phyloP scores from a whole-genome alignment of 2,329 filamentous ascomycete genomes.

The Rachicladosporium sp. region DNA sequence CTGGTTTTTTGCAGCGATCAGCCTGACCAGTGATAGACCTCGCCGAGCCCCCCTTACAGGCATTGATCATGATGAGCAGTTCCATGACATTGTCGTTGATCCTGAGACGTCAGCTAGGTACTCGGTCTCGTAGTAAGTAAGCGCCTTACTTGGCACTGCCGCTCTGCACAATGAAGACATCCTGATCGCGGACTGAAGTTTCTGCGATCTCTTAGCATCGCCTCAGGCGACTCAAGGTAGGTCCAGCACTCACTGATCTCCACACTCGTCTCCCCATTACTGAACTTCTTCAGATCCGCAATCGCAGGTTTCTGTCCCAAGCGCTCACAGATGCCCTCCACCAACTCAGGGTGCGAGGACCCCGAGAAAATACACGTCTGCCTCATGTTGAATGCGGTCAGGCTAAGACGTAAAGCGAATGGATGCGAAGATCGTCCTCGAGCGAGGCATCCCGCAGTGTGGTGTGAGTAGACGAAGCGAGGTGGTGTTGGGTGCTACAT shows the following conservation, averaged over 20 bases:
- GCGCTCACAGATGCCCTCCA: constrained; percentile 54
- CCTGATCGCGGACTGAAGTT: constrained; percentile 78
- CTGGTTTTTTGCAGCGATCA: constrained; percentile 5
- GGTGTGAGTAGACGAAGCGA: too few species aligned
- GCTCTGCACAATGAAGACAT: constrained; percentile 97
- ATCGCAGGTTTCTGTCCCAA: constrained; percentile 48
- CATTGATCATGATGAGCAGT: constrained; percentile 96
- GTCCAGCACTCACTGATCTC: constrained; percentile 41
- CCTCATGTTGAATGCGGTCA: constrained; percentile 37
- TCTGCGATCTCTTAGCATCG: constrained; percentile 24
- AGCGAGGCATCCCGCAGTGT: too few species aligned
- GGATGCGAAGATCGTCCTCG: too few species aligned
- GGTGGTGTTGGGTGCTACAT: too few species aligned
- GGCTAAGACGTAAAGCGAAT: too few species aligned
- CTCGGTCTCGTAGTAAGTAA: neutral
- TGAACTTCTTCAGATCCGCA: constrained; percentile 53
- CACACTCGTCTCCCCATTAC: constrained; percentile 58
- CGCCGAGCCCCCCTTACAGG: constrained; percentile 93
- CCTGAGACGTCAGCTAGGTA: constrained; percentile 21
- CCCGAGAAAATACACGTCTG: constrained; percentile 57
- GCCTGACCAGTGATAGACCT: constrained; percentile 85
- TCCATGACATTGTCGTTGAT: constrained; percentile 99
- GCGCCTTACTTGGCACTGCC: constrained; percentile 60
- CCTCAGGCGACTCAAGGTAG: too few species aligned
- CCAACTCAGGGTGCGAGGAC: constrained; percentile 50